A percentile compares a stretch with the other conserved stretches of the same genome.
Conservation (phyloP, 140 eudicot species). For the Stevia rebaudiana region DNA sequence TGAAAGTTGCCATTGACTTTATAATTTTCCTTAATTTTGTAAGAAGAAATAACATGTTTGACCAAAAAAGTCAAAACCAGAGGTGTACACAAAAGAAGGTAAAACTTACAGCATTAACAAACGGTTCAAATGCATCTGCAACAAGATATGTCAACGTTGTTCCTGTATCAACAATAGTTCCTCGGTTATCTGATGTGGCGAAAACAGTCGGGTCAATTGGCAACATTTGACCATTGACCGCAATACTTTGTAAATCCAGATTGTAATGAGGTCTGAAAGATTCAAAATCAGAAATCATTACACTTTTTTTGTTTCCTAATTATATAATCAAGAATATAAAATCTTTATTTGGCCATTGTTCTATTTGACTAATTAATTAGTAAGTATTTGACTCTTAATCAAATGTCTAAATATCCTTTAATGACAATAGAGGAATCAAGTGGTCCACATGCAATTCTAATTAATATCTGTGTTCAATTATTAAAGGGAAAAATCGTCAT, state of each 20-base stretch:
- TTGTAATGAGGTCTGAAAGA: slow-evolving; percentile 90
- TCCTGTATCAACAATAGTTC: slow-evolving; percentile 94
- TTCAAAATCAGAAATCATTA: slow-evolving; percentile 10
- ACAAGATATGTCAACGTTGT: slow-evolving; percentile 90
- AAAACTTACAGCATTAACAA: slow-evolving; percentile 72
- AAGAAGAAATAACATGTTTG: not conserved
- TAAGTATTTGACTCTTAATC: not conserved
- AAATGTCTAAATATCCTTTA: not conserved
- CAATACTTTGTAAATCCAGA: slow-evolving; percentile 72
- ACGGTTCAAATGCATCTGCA: slow-evolving; percentile 85
- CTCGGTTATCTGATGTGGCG: slow-evolving; percentile 65
- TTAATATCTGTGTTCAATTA: too few relatives aligned
- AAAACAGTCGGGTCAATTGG: slow-evolving; percentile 74
- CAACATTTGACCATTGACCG: slow-evolving; percentile 79
- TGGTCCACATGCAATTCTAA: not conserved
- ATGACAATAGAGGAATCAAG: not conserved
- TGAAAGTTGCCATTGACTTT: not conserved
- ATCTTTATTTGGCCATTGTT: not conserved
- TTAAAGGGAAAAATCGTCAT: too few relatives aligned
- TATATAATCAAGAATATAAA: not conserved
- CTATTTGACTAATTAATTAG: too few relatives aligned
- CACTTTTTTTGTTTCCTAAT: not conserved
- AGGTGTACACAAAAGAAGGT: not conserved
- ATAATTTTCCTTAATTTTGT: not conserved
- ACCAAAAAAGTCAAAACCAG: not conserved